Base-by-base conservation (phyloP, 2,329 filamentous ascomycete species). In the Beauveria australis region DNA sequence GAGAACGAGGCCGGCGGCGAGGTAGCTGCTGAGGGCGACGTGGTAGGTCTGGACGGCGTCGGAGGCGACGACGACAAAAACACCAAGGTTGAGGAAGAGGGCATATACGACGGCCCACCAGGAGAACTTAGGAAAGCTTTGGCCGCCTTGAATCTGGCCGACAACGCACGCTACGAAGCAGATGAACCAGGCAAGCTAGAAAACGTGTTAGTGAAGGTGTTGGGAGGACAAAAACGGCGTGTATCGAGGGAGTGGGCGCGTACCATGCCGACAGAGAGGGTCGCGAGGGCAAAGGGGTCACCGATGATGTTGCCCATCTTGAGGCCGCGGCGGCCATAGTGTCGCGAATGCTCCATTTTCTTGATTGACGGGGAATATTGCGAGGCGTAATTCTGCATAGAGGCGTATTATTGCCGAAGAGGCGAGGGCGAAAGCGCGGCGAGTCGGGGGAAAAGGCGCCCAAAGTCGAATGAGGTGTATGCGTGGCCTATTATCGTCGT, bases 251-350 rank as follows among this genome's bases (percentile, higher is more conserved):
- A 14, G 4, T 37, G 37, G 3, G 47, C 37, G 83, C 91, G 75
- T 85, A 97, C 93, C 71, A 90, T 81, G 64, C 89, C 85, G 74
- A 97, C 97, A 61, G 93, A 97, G 65, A 96, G 85, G 41, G 94
- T 97, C 60, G 92, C 92, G 63, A 99, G 83, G 63, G 93, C 92
- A 75, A 99, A 97, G 6, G 94, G 94, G 76, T 99, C 93, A 69
- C 94, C 94, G 63, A 97, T 82, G 68, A 99, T 92, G 76, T 97
- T 95, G 72, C 89, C 89, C 74, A 92, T 75, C 74, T 84, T 88
- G 75, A 96, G 87, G 71, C 82, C 79, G 70, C 80, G 74, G 59
- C 76, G 75, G 66, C 78, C 78, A 71, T 86, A 83, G 66, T 70
- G 77, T 72, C 84, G 81, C 66, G 82, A 82, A 73, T 85, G 80